Percentiles rank a stretch among this genome's conserved stretches.
These are phyloP conservation scores for Cenchrus americanus DNA, from an alignment of 176 grass and related monocot genomes.

Conservation along the genomic window DNA sequence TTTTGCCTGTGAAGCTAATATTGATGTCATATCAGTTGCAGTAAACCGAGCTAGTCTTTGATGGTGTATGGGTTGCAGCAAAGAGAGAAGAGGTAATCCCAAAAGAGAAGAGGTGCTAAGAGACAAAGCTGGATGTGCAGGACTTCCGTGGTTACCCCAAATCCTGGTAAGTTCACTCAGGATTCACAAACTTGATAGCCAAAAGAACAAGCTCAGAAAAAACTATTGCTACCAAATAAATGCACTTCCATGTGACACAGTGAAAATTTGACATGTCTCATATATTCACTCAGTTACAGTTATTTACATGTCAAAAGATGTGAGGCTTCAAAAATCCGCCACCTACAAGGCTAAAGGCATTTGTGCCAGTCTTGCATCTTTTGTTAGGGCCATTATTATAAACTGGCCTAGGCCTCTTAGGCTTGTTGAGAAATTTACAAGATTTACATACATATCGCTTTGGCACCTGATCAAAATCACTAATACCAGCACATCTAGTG, in stretches of 20 bases:
- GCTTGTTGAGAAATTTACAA: conserved; percentile 52
- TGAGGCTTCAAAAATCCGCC: conserved; percentile 38
- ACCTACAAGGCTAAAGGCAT: conserved; percentile 39
- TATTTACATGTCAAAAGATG: conserved; percentile 49
- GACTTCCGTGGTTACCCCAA: background rate
- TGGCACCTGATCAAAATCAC: conserved; percentile 71
- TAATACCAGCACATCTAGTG: conserved; percentile 74
- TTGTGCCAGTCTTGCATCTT: conserved; percentile 39
- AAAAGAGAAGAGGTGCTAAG: background rate
- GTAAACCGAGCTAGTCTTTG: background rate
- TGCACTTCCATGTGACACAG: background rate
- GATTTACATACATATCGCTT: conserved; percentile 57
- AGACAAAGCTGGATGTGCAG: background rate
- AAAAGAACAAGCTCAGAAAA: background rate
- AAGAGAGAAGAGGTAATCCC: background rate
- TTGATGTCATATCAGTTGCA: background rate
- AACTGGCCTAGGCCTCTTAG: conserved; percentile 23
- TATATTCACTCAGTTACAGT: background rate
- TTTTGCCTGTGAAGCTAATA: background rate
- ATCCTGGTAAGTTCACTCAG: conserved; percentile 1
- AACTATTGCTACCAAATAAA: background rate
- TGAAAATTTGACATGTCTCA: conserved; percentile 15
- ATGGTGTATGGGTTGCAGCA: background rate
- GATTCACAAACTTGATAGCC: background rate
- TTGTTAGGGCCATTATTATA: conserved; percentile 41